A percentile compares a stretch with the other conserved stretches of the same genome.
These are phyloP conservation scores for Paraglomus occultum DNA, from an alignment of 192 early-diverging fungal genomes.

Conservation along the genomic window DNA sequence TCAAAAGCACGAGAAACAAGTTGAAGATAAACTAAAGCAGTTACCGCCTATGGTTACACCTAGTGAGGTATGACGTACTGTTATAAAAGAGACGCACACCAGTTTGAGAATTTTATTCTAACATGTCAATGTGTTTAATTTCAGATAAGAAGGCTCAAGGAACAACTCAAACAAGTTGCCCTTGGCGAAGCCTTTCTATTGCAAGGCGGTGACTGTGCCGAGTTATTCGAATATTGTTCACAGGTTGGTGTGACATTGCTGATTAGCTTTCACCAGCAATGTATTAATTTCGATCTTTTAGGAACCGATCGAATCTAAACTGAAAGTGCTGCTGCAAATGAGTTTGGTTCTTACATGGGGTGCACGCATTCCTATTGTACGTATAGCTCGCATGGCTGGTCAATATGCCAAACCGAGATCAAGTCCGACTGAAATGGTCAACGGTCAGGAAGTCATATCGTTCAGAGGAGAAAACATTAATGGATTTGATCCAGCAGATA, in stretches of 20 bases:
- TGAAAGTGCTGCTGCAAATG: conserved; percentile 98
- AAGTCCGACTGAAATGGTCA: conserved; percentile 81
- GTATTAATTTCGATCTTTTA: conserved; percentile 30
- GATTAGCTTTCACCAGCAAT: background rate
- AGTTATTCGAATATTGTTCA: conserved; percentile 98
- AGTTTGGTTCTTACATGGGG: conserved; percentile 94
- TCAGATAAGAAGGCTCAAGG: conserved; percentile 77
- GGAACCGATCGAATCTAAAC: conserved; percentile 89
- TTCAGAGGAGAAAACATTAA: conserved; percentile 99
- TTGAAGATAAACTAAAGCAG: conserved; percentile 70
- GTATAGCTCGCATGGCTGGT: conserved; percentile 98
- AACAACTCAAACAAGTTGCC: conserved; percentile 86
- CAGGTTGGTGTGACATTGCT: conserved; percentile 45
- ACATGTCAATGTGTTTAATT: background rate
- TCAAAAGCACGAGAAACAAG: conserved; percentile 61
- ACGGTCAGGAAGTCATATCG: conserved; percentile 79
- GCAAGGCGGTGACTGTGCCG: conserved; percentile 99
- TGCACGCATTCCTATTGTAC: conserved; percentile 85
- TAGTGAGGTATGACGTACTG: conserved; percentile 60
- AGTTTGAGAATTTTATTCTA: background rate
- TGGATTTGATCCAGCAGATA: conserved; percentile 81
- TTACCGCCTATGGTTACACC: conserved; percentile 91
- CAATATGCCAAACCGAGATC: conserved; percentile 99
- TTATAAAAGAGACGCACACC: background rate
- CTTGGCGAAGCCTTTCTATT: conserved; percentile 90